phyloP scores from a whole-genome alignment of 2,329 filamentous ascomycete species.

The Ampelomyces quisqualis region DNA sequence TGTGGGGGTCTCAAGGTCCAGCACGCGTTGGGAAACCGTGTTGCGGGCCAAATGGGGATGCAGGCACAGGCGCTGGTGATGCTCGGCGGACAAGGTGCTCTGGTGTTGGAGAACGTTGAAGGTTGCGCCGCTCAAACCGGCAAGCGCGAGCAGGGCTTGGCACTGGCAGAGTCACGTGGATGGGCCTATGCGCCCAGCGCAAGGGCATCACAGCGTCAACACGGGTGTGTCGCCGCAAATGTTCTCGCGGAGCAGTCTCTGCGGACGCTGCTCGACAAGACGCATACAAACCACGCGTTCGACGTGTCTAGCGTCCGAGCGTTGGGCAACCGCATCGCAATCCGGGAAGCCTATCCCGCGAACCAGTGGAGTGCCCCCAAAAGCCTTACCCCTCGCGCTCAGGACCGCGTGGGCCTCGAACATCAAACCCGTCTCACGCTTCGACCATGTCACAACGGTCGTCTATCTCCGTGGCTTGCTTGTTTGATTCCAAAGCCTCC shows the following conservation, averaged over 20 bases:
- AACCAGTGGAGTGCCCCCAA: slow-evolving; percentile 28
- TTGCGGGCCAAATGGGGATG: slow-evolving; percentile 41
- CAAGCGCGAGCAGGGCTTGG: slow-evolving; percentile 15
- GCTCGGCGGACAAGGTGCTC: slow-evolving; percentile 33
- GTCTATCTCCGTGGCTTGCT: no score
- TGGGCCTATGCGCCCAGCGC: background rate
- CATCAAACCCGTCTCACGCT: slow-evolving; percentile 8
- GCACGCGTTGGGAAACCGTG: slow-evolving; percentile 42
- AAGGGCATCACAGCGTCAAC: no score
- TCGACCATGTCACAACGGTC: no score
- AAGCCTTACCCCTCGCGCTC: slow-evolving; percentile 17
- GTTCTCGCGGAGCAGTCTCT: no score
- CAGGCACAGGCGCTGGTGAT: slow-evolving; percentile 35
- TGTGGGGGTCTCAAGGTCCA: slow-evolving; percentile 18
- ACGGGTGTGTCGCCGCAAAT: no score
- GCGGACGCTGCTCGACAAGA: no score
- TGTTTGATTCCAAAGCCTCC: no score
- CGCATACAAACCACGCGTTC: slow-evolving; percentile 18
- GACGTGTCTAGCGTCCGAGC: slow-evolving; percentile 23
- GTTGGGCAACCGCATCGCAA: slow-evolving; percentile 26
- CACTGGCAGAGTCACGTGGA: slow-evolving; percentile 3
- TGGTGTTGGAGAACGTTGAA: slow-evolving; percentile 17
- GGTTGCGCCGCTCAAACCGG: background rate
- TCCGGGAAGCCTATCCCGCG: slow-evolving; percentile 16
- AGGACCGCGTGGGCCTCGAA: slow-evolving; percentile 11